Evolutionary conservation across 495 filamentous ascomycete species (phyloP).

Genomic region (Hypoxylon crocopeplum): DNA sequence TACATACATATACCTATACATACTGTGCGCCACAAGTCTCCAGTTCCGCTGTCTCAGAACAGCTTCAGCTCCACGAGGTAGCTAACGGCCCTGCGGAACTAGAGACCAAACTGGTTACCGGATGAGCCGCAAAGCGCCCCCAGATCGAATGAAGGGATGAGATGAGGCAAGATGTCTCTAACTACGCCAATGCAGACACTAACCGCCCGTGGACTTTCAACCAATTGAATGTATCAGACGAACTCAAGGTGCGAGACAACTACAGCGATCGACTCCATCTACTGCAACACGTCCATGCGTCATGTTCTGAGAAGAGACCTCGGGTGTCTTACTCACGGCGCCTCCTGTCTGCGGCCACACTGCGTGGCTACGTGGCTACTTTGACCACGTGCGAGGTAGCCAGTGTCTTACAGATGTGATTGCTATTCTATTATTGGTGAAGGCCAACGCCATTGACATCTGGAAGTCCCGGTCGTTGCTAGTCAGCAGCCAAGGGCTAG

Average conservation of each 20-base stretch:
- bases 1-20: neutral
- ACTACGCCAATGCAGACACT: too few species aligned
- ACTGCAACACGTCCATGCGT: too few species aligned
- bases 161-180: too few species aligned
- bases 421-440: too few species aligned
- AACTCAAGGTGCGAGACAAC: too few species aligned
- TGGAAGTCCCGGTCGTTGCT: too few species aligned
- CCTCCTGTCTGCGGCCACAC: neutral
- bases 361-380: neutral
- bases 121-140: constrained; percentile 11
- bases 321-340: neutral
- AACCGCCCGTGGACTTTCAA: too few species aligned
- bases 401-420: constrained; percentile 19
- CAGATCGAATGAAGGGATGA: too few species aligned
- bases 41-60: constrained; percentile 5
- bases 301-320: too few species aligned
- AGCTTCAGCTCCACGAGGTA: neutral
- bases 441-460: too few species aligned
- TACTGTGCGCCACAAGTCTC: neutral
- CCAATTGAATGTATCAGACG: too few species aligned
- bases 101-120: neutral
- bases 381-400: constrained; percentile 22
- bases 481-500: constrained; percentile 10
- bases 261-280: too few species aligned
- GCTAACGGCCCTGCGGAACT: constrained; percentile 1